Evolutionary conservation across 352 stramenopile genomes (phyloP).

Genomic region (Phytophthora ramorum): DNA sequence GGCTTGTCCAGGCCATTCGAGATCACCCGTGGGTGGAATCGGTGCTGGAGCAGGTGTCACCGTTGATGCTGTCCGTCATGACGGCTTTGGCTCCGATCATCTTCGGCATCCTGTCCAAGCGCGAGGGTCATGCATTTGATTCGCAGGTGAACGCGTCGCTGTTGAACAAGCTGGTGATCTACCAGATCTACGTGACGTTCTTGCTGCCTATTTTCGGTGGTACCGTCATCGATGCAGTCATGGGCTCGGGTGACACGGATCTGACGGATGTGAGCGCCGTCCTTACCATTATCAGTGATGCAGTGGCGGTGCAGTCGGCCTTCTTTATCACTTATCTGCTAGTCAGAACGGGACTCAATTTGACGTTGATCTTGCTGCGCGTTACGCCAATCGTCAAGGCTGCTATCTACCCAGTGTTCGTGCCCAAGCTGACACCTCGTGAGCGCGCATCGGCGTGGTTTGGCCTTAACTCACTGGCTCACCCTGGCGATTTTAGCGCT

Average conservation of each 20-base stretch:
- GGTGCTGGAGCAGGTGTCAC: constrained; percentile 78
- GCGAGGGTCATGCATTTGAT: constrained; percentile 75
- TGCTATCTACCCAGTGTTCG: constrained; percentile 76
- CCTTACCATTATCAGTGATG: constrained; percentile 61
- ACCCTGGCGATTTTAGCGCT: constrained; percentile 65
- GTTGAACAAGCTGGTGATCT: constrained; percentile 85
- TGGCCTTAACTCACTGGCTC: constrained; percentile 61
- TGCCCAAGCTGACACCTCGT: constrained; percentile 82
- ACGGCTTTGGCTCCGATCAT: constrained; percentile 82
- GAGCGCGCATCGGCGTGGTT: constrained; percentile 76
- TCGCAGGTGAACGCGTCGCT: constrained; percentile 72
- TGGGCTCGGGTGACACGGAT: constrained; percentile 55
- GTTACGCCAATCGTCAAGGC: constrained; percentile 80
- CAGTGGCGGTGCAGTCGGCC: constrained; percentile 77
- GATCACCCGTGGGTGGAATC: constrained; percentile 77
- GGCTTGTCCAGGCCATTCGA: constrained; percentile 47
- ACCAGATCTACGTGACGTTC: constrained; percentile 86
- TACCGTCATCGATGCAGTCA: constrained; percentile 77
- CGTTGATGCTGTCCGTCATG: constrained; percentile 84
- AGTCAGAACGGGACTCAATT: constrained; percentile 74
- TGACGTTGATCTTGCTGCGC: constrained; percentile 74
- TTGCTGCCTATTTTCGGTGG: constrained; percentile 86
- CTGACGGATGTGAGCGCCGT: constrained; percentile 53
- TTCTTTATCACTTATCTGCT: constrained; percentile 87
- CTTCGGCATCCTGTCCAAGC: constrained; percentile 81